A percentile compares a stretch with the other conserved stretches of the same genome.
Conservation (phyloP, 176 grass and related monocot genomes). For the Cymbopogon citratus region DNA sequence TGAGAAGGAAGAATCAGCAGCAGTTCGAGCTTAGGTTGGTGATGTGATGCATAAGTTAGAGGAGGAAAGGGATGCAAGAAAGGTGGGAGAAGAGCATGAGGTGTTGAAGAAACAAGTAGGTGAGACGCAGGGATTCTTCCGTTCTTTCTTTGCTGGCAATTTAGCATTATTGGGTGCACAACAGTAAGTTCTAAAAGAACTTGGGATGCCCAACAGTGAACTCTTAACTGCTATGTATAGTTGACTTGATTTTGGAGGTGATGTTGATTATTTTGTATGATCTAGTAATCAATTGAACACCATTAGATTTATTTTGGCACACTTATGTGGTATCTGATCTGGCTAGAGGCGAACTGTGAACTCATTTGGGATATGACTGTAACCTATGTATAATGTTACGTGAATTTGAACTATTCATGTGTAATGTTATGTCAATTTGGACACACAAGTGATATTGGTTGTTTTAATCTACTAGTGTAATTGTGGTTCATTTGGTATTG, state of each 20-base stretch:
- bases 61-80: not conserved
- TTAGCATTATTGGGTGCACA: not conserved
- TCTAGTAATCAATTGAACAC: not conserved
- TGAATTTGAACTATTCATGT: no score
- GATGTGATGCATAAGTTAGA: not conserved
- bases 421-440: no score
- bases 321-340: no score
- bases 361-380: no score
- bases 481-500: no score
- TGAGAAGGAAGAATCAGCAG: not conserved
- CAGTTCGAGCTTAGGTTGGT: not conserved
- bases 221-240: not conserved
- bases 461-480: no score
- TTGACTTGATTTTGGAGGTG: not conserved
- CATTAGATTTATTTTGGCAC: no score
- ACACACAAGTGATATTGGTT: no score
- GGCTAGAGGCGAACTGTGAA: no score
- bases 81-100: not conserved
- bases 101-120: not conserved
- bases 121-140: not conserved
- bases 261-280: not conserved
- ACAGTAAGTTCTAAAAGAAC: not conserved
- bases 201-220: not conserved
- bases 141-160: not conserved
- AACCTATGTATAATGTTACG: no score